Evolutionary conservation across 2,329 filamentous ascomycete species (phyloP), one percentile per base, ranked within the genome.

Genomic region (Parafenestella ontariensis): DNA sequence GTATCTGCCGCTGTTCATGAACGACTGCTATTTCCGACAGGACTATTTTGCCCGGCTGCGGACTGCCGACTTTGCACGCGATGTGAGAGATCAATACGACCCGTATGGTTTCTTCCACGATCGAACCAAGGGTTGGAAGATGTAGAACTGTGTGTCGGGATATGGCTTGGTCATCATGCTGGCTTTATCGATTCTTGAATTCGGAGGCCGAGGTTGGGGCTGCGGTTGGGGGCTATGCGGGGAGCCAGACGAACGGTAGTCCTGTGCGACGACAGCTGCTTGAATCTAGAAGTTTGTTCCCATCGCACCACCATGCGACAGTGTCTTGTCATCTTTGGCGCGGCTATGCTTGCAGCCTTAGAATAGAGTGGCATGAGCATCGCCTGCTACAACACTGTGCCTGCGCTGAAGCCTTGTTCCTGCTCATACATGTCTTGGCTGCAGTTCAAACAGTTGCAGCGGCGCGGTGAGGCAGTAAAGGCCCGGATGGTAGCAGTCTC

Each of bases 1-100:
- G 5, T 78, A 80, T 52, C 63, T 76, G 13, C 79, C 79, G 7
- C 62, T 81, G 5, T 81, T 81, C 65, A 77, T 80, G 74, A 81
- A 80, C 49, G 79, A 81, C 42, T 73, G 71, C 9, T 77, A 80
- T 62, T 74, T 69, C 49, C 63, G 72, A 28, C 77, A 80, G 64
- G 76, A 80, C 47, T 80, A 77, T 62, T 81, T 75, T 71, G 73
- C 72, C 6, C 71, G 76, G 6, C 69, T 79, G 40, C 57, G 68
- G 13, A 72, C 70, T 10, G 56, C 42, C 40, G 65, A 72, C 37
- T 65, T 70, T 49, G 75, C 76, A 10, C 62, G 71, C 31, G 54
- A 66, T 8, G 72, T 74, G 5, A 69, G 72, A 37, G 65, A 72
- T 37, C 65, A 62, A 42, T 78, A 77, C 57, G 77, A 79, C 56